A percentile compares a stretch with the other conserved stretches of the same genome.
Conservation (phyloP, 1,284 basidiomycete genomes). For the Austroboletus novae-zelandiae region DNA sequence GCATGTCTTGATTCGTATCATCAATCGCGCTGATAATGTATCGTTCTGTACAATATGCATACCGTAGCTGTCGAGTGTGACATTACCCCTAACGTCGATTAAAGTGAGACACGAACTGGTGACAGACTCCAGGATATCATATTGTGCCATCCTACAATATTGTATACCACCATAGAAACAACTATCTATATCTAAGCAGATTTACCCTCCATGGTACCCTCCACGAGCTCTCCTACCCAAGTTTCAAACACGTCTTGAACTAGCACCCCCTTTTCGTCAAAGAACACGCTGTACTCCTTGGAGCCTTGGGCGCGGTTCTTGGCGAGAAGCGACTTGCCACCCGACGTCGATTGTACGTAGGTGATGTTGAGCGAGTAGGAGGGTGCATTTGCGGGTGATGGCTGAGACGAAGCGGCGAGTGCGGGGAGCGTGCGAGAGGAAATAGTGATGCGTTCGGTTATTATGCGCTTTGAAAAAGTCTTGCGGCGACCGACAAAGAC, state of each 20-base stretch:
- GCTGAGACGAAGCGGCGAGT: slow-evolving; percentile 26
- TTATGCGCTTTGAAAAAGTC: slow-evolving; percentile 82
- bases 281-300: slow-evolving; percentile 63
- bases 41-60: slow-evolving; percentile 1
- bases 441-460: slow-evolving; percentile 77
- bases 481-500: slow-evolving; percentile 84
- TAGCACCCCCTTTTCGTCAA: slow-evolving; percentile 69
- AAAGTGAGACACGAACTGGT: background rate
- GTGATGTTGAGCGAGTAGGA: slow-evolving; percentile 60
- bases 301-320: slow-evolving; percentile 55
- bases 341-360: slow-evolving; percentile 72
- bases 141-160: slow-evolving; percentile 29
- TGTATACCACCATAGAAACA: slow-evolving; percentile 13
- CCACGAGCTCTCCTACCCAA: slow-evolving; percentile 71
- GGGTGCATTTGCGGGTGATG: slow-evolving; percentile 42
- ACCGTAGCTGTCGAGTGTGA: background rate
- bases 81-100: background rate
- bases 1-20: background rate
- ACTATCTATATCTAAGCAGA: slow-evolving; percentile 18
- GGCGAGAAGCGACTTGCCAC: slow-evolving; percentile 72
- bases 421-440: slow-evolving; percentile 60
- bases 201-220: slow-evolving; percentile 57
- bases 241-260: slow-evolving; percentile 66
- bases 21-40: slow-evolving; percentile 14
- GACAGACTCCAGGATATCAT: slow-evolving; percentile 20